Evolutionary conservation across 108 stramenopile genomes (phyloP), one percentile per base, ranked within the genome.

Genomic region (Cyclotella sp.): DNA sequence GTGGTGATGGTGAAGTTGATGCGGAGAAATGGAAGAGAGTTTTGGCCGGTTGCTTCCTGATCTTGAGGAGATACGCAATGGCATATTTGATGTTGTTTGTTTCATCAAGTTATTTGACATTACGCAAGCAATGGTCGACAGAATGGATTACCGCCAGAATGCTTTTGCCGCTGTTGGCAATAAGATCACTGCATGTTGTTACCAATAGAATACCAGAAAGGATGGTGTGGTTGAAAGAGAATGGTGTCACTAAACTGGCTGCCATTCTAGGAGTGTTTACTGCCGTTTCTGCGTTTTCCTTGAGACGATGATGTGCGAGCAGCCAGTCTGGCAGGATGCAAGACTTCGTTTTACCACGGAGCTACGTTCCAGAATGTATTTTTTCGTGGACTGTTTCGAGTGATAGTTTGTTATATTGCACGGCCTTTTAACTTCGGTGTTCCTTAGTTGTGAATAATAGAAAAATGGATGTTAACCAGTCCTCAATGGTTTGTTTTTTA

Each of bases 201-300:
- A 9, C 34, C 39, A 26, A 16, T 1, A 7, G 40, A 9, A 40
- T 62, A 62, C 24, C 40, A 0, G 10, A 15, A 15, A 42, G 15
- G 11, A 62, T 15, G 40, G 19, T 26, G 29, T 42, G 15, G 40
- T 62, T 62, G 34, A 62, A 18, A 26, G 55, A 55, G 11, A 12
- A 24, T 55, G 55, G 13, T 55, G 55, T 55, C 4, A 21, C 19
- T 5, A 62, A 62, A 62, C 24, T 62, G 19, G 29, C 40, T 62
- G 13, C 15, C 27, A 7, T 34, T 6, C 34, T 62, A 30, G 40
- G 0, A 62, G 11, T 8, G 24, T 24, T 21, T 1, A 3, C 24
- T 22, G 11, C 55, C 12, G 11, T 24, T 3, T 0, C 24, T 3
- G 4, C 55, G 19, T 21, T 55, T 55, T 12, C 22, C 3, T 55